phyloP scores from a whole-genome alignment of 768 basidiomycete genomes.

The Coprinopsis marcescibilis region DNA sequence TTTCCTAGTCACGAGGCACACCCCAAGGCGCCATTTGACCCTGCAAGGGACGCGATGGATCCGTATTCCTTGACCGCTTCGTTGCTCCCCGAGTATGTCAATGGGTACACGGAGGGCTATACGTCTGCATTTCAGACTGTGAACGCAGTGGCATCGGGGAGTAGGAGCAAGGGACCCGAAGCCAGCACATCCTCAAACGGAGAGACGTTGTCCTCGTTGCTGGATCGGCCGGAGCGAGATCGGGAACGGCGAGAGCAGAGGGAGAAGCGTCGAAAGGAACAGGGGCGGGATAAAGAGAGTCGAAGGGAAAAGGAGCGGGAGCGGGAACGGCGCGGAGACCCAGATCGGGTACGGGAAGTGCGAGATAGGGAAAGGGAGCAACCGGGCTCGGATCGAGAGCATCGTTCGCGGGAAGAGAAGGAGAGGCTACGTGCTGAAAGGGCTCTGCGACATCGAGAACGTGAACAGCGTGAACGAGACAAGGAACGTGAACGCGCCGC shows the following conservation, averaged over 20 bases:
- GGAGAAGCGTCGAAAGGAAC: neutral
- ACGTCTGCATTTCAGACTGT: neutral
- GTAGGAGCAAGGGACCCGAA: conserved; percentile 1
- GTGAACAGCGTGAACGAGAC: neutral
- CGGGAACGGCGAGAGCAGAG: neutral
- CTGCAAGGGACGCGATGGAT: conserved; percentile 14
- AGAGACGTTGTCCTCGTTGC: neutral
- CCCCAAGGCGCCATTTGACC: conserved; percentile 5
- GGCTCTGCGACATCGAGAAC: conserved; percentile 5
- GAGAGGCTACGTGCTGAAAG: too few species aligned
- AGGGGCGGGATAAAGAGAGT: neutral
- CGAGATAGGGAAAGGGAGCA: neutral
- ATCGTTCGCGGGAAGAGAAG: too few species aligned
- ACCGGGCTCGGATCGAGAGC: too few species aligned
- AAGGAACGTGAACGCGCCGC: neutral
- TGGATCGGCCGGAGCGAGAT: neutral
- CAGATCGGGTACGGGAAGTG: neutral
- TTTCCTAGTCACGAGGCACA: neutral
- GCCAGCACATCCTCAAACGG: neutral
- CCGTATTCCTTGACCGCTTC: conserved; percentile 20
- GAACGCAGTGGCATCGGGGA: conserved; percentile 1
- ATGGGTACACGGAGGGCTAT: conserved; percentile 20
- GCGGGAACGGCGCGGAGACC: conserved; percentile 1
- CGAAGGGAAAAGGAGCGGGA: neutral
- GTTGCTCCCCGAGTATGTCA: conserved; percentile 20